Conservation (phyloP, 1,284 basidiomycete genomes). For the Boletus sp. region DNA sequence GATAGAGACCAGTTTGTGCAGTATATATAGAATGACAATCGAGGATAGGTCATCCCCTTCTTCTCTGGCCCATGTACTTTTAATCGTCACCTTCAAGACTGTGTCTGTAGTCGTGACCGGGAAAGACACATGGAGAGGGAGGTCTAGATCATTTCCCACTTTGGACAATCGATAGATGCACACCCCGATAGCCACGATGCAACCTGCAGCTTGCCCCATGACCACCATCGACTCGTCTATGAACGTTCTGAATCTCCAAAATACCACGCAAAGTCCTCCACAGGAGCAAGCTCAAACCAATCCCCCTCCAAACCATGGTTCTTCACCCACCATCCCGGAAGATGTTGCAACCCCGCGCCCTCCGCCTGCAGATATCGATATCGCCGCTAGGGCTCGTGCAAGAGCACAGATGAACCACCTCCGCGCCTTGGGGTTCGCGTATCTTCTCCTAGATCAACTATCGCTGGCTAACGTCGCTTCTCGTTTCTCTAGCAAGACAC, state of each 20-base stretch:
- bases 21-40: too few species aligned
- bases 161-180: background rate
- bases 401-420: background rate
- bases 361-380: background rate
- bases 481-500: constrained; percentile 11
- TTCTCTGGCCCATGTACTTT: too few species aligned
- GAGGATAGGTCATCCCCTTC: too few species aligned
- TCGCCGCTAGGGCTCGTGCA: background rate
- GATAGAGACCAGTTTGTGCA: too few species aligned
- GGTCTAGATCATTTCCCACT: too few species aligned
- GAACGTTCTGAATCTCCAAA: too few species aligned
- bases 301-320: background rate
- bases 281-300: background rate
- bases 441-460: background rate
- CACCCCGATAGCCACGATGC: background rate
- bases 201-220: constrained; percentile 7
- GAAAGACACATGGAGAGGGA: too few species aligned
- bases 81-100: too few species aligned
- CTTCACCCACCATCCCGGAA: background rate
- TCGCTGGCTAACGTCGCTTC: background rate
- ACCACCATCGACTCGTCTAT: too few species aligned
- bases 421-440: constrained; percentile 8
- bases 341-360: background rate
- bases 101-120: too few species aligned
- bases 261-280: background rate